Evolutionary conservation across 177 flowering plant species (phyloP).

Genomic region (Tripterygium wilfordii): DNA sequence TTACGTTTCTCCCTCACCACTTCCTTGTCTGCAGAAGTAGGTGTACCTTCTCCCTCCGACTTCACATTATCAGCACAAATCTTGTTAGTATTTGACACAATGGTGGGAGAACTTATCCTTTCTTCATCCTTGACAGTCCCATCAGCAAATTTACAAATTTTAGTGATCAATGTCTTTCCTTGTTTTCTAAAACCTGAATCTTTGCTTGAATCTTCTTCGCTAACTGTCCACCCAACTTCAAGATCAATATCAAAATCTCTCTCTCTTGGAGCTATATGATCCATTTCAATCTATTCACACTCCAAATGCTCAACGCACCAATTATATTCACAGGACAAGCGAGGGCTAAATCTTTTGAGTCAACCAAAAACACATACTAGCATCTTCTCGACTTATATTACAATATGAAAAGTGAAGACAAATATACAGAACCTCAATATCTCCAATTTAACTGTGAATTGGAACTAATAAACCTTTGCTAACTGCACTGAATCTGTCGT

Average conservation of each 20-base stretch:
- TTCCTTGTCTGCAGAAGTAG: conserved; percentile 16
- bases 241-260: conserved; percentile 40
- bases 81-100: conserved; percentile 2
- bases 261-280: conserved; percentile 18
- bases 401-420: too few species aligned
- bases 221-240: conserved; percentile 38
- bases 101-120: conserved; percentile 1
- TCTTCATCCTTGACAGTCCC: conserved; percentile 11
- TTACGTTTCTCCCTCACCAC: conserved; percentile 31
- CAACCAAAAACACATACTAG: too few species aligned
- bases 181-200: conserved; percentile 3
- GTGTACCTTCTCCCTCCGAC: conserved; percentile 6
- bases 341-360: not conserved
- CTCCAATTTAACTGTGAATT: too few species aligned
- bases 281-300: conserved; percentile 23
- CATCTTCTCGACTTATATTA: too few species aligned
- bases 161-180: conserved; percentile 4
- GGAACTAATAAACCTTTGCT: too few species aligned
- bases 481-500: too few species aligned
- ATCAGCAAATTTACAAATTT: conserved; percentile 5
- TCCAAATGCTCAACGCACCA: conserved; percentile 3
- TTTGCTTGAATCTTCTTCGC: conserved; percentile 9
- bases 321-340: not conserved
- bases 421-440: too few species aligned
- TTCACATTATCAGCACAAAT: conserved; percentile 8